These are phyloP conservation scores for Seiridium unicorne DNA, from an alignment of 2,329 filamentous ascomycete genomes.

Conservation along the genomic window DNA sequence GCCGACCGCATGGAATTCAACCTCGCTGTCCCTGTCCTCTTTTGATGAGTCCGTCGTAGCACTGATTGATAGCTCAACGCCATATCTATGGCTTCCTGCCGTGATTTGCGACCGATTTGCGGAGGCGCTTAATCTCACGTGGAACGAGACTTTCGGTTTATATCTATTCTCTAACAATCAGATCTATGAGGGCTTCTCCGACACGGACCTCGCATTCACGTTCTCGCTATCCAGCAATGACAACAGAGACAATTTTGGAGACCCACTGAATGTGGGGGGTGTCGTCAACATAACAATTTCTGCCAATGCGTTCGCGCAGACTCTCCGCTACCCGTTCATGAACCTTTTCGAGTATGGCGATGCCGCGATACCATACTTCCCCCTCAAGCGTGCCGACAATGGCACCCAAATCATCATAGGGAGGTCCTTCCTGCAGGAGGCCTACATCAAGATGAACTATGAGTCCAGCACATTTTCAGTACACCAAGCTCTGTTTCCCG, in stretches of 20 bases:
- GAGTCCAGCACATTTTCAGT: conserved; percentile 53
- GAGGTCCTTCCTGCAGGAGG: conserved; percentile 68
- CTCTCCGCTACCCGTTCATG: conserved; percentile 48
- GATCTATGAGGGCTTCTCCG: conserved; percentile 47
- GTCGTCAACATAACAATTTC: conserved; percentile 58
- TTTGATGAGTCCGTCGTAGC: conserved; percentile 49
- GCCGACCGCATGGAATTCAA: conserved; percentile 37
- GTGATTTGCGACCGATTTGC: conserved; percentile 65
- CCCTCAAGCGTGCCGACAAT: conserved; percentile 55
- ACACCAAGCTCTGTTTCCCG: conserved; percentile 54
- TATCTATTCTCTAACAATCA: conserved; percentile 61
- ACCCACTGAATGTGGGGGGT: conserved; percentile 45
- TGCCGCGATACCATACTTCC: conserved; percentile 59
- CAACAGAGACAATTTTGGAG: conserved; percentile 50
- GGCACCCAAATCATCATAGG: conserved; percentile 61
- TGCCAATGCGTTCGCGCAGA: conserved; percentile 47
- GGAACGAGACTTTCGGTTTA: conserved; percentile 60
- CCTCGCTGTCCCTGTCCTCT: conserved; percentile 34
- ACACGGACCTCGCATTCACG: conserved; percentile 49
- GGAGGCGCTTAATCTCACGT: conserved; percentile 59
- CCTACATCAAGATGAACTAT: conserved; percentile 58
- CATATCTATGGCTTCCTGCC: conserved; percentile 62
- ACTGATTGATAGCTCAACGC: conserved; percentile 62
- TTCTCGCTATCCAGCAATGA: conserved; percentile 57
- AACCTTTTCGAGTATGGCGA: conserved; percentile 42